A percentile compares a stretch with the other conserved stretches of the same genome.
Evolutionary conservation across 2,329 filamentous ascomycete genomes (phyloP).

Genomic region (Ophiognomonia clavigignenti-juglandacearum): DNA sequence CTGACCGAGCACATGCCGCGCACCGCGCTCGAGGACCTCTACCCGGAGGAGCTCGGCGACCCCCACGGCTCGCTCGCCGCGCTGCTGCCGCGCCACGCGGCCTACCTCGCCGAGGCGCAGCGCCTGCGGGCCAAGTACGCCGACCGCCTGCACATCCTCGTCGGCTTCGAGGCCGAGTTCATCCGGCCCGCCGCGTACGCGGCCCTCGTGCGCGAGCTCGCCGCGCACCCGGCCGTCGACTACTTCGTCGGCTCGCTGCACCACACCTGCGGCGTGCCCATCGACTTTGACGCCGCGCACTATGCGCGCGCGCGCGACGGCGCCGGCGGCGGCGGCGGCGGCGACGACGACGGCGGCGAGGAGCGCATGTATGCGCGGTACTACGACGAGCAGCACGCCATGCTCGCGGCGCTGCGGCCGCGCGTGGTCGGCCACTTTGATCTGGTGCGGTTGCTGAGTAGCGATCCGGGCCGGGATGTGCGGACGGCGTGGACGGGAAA

Average conservation of each 20-base stretch:
- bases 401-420: conserved; percentile 69
- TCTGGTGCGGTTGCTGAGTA: conserved; percentile 75
- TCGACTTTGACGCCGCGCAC: conserved; percentile 72
- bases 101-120: conserved; percentile 71
- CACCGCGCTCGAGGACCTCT: conserved; percentile 67
- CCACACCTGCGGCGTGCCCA: conserved; percentile 80
- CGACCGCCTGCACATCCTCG: conserved; percentile 67
- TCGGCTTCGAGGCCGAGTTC: conserved; percentile 93
- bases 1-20: conserved; percentile 96
- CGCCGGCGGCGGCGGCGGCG: conserved; percentile 33
- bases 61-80: conserved; percentile 41
- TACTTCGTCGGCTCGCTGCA: conserved; percentile 93
- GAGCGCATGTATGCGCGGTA: conserved; percentile 75
- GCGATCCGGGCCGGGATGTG: conserved; percentile 60
- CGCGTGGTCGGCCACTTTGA: conserved; percentile 91
- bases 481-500: conserved; percentile 37
- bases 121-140: conserved; percentile 69
- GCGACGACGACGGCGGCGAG: conserved; percentile 45
- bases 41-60: conserved; percentile 75
- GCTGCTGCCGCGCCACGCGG: conserved; percentile 55
- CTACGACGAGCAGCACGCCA: conserved; percentile 80
- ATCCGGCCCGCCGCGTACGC: conserved; percentile 62
- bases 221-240: conserved; percentile 63
- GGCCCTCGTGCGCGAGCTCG: conserved; percentile 52
- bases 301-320: conserved; percentile 54